Conservation (phyloP, 371 early-diverging fungal genomes). For the Basidiobolus meristosporus region DNA sequence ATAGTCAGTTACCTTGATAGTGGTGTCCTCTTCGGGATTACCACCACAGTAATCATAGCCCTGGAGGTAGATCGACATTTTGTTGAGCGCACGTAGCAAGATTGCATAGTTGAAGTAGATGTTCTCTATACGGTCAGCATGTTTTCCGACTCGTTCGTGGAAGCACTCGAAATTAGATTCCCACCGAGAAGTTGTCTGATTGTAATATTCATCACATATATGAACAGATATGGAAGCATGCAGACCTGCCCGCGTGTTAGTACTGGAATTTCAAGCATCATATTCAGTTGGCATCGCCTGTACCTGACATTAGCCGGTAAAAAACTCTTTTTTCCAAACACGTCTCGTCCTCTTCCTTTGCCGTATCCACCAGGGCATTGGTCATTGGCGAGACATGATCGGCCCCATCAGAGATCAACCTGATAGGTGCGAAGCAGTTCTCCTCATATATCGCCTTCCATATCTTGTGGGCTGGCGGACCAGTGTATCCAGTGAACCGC, state of each 20-base stretch:
- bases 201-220: constrained; percentile 80
- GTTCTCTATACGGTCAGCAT: constrained; percentile 85
- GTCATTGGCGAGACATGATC: no score
- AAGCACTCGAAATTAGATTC: constrained; percentile 79
- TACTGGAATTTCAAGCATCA: neutral
- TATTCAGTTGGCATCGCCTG: neutral
- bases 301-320: constrained; percentile 72
- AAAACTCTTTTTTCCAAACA: constrained; percentile 86
- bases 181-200: constrained; percentile 73
- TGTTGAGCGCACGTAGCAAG: constrained; percentile 61
- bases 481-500: constrained; percentile 90
- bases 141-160: constrained; percentile 61
- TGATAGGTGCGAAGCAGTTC: constrained; percentile 54
- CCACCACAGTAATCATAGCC: constrained; percentile 44
- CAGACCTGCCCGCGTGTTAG: constrained; percentile 23
- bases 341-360: constrained; percentile 16
- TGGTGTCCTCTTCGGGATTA: constrained; percentile 21
- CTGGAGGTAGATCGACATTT: constrained; percentile 54
- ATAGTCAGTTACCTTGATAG: constrained; percentile 13
- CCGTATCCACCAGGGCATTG: no score
- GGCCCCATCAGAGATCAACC: constrained; percentile 1
- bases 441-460: constrained; percentile 92
- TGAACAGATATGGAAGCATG: constrained; percentile 96
- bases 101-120: constrained; percentile 82
- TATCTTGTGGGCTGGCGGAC: constrained; percentile 65